Evolutionary conservation across 768 basidiomycete genomes (phyloP).

Genomic region (Lentinula edodes): DNA sequence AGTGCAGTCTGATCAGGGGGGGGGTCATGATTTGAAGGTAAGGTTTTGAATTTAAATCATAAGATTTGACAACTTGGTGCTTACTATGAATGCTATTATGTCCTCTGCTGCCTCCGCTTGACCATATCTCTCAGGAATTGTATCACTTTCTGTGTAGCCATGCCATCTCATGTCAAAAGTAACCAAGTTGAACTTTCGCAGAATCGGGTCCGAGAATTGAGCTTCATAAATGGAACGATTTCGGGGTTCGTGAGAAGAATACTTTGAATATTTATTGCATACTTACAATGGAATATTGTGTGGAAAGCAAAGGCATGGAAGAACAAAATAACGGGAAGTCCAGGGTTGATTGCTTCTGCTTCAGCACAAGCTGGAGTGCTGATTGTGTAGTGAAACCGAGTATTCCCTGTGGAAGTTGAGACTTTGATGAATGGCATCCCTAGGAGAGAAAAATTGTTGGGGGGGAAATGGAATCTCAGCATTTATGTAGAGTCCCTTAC

Average conservation of each 20-base stretch:
- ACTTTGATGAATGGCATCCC: background rate
- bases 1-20: background rate
- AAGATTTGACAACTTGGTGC: background rate
- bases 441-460: too few species aligned
- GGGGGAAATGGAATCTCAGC: too few species aligned
- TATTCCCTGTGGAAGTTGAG: background rate
- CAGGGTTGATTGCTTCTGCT: background rate
- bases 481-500: too few species aligned
- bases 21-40: too few species aligned
- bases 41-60: background rate
- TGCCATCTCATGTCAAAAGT: slow-evolving; percentile 3
- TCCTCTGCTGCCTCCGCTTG: slow-evolving; percentile 3
- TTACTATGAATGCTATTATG: background rate
- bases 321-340: background rate
- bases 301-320: slow-evolving; percentile 9
- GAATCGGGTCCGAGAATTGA: background rate
- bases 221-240: background rate
- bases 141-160: background rate
- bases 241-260: too few species aligned
- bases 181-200: slow-evolving; percentile 5
- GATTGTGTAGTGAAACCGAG: background rate
- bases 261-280: background rate
- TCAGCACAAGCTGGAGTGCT: background rate
- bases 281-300: slow-evolving; percentile 9
- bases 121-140: background rate